Evolutionary conservation across 495 filamentous ascomycete species (phyloP), one percentile per base, ranked within the genome.

Genomic region (Penicilliopsis zonata): DNA sequence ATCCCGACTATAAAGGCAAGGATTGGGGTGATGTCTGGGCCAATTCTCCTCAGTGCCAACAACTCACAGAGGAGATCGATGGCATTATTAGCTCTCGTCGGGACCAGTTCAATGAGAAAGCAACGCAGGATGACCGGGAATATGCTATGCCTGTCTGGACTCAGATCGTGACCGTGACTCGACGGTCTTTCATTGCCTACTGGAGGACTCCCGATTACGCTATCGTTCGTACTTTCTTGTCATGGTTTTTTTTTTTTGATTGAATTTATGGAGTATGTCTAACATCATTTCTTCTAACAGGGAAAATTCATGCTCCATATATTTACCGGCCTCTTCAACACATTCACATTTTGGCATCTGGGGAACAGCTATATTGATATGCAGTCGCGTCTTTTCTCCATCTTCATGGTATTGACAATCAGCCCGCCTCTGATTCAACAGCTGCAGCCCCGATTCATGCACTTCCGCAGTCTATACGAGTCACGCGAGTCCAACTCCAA

Each of bases 391-490:
- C 55, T 84, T 0, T 85, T 84, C 49, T 72, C 76, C 18, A 59
- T 82, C 33, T 86, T 86, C 52, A 76, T 84, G 73, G 70, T 72
- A 8, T 61, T 80, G 9, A 80, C 77, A 13, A 74, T 78, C 31
- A 66, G 61, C 2, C 72, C 70, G 0, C 68, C 70, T 1, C 49
- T 82, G 0, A 73, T 77, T 4, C 72, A 81, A 36, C 78, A 80
- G 27, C 42, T 69, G 2, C 67, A 71, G 40, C 67, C 65, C 4
- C 51, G 46, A 16, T 69, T 50, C 37, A 38, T 71, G 1, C 54
- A 67, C 37, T 64, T 63, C 38, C 54, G 67, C 9, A 48, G 53
- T 4, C 41, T 69, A 0, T 71, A 65, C 40, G 43, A 61, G 40
- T 59, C 57, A 3, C 63, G 67, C 12, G 67, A 71, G 31, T 49